Base-by-base conservation (phyloP, 768 basidiomycete genomes). In the Daedaleopsis nitida region DNA sequence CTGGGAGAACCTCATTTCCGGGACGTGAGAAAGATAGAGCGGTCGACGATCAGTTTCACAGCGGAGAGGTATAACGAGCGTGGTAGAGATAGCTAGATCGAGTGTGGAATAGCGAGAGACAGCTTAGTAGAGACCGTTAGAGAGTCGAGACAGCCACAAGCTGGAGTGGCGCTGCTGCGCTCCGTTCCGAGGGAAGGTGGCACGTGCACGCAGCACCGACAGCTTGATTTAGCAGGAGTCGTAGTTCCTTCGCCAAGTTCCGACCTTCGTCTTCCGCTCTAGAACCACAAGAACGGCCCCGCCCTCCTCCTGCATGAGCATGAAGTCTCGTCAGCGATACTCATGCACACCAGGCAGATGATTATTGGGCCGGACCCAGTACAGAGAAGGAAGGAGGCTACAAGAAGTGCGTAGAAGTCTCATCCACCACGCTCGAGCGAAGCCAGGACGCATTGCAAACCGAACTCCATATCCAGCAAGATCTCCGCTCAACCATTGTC, bases 1-100 rank as follows among this genome's bases (percentile, higher is more conserved):
- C 21, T 52, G 48, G 35, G 62, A 38, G n/a, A 64, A 57, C 62
- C 55, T 64, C 62, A 64, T 63, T 43, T 11, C 55, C 53, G 48
- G 23, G 50, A 24, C 27, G 45, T 17, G 44, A n/a, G 45, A 51
- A 23, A 32, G 49, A 48, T 19, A 35, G n/a, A 39, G 57, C 19
- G 50, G 52, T 27, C 39, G 19, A 49, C 19, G 45, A n/a, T n/a
- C 45, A 7, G 6, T 3, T 44, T 47, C 38, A 37, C 14, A 14
- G 56, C 12, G 52, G 16, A 27, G 55, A 49, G 17, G 8, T 35
- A 35, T 43, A 63, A 63, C 21, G 62, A 63, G 49, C 19, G 61
- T 62, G 56, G 13, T 17, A 39, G 9, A 42, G 39, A n/a, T 11
- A 42, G 39, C 39, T 32, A 32, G 27, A 32, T 32, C 27, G 27